A percentile compares a stretch with the other conserved stretches of the same genome.
Evolutionary conservation across 2,329 filamentous ascomycete genomes (phyloP).

Genomic region (Stemphylium vesicarium): DNA sequence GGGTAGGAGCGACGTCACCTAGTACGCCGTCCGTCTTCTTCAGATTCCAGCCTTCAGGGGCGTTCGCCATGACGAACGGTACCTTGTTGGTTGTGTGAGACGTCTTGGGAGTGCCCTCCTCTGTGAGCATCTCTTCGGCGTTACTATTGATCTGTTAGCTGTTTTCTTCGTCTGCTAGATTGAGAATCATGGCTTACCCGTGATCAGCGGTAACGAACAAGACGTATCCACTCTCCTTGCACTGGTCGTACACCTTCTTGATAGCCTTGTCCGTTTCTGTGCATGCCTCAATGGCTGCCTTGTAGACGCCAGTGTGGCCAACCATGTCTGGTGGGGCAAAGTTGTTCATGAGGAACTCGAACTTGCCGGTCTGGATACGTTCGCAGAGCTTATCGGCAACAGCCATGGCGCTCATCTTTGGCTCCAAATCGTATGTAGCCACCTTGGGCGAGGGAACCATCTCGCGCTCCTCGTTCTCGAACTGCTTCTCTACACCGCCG

Average conservation of each 20-base stretch:
- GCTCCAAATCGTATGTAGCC: slow-evolving; percentile 91
- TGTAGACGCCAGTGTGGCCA: slow-evolving; percentile 96
- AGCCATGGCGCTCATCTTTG: slow-evolving; percentile 91
- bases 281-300: slow-evolving; percentile 86
- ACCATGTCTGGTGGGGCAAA: slow-evolving; percentile 99
- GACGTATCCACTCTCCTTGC: slow-evolving; percentile 90
- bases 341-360: slow-evolving; percentile 99
- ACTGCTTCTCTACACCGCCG: slow-evolving; percentile 95
- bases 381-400: slow-evolving; percentile 91
- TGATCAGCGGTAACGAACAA: slow-evolving; percentile 97
- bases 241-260: slow-evolving; percentile 87
- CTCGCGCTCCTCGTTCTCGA: slow-evolving; percentile 88
- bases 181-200: slow-evolving; percentile 61
- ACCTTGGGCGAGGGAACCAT: slow-evolving; percentile 96
- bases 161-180: neutral
- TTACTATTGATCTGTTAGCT: slow-evolving; percentile 62
- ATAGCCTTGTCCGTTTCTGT: slow-evolving; percentile 93
- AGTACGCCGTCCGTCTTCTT: slow-evolving; percentile 87
- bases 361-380: slow-evolving; percentile 81
- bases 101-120: slow-evolving; percentile 95
- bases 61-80: slow-evolving; percentile 97
- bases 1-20: slow-evolving; percentile 94
- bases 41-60: slow-evolving; percentile 85
- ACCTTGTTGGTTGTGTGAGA: slow-evolving; percentile 98
- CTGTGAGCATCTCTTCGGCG: slow-evolving; percentile 98